Conservation (phyloP, 768 basidiomycete genomes). For the Mycena rosella region DNA sequence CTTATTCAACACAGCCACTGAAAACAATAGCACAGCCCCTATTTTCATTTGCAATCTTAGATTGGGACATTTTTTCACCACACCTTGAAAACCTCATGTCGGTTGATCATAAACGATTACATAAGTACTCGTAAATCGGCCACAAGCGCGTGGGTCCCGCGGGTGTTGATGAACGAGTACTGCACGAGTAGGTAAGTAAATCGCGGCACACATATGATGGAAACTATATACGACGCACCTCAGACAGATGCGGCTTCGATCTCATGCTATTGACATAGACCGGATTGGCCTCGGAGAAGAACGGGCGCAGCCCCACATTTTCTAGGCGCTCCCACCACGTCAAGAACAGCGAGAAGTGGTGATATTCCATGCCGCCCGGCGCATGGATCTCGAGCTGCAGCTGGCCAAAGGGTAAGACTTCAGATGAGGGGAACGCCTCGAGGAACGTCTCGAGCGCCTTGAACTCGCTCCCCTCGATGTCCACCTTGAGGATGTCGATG, state of each 20-base stretch:
- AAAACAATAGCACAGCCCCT: too few species aligned
- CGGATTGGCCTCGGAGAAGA: neutral
- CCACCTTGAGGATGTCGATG: neutral
- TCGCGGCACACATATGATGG: neutral
- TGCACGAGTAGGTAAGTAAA: neutral
- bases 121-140: too few species aligned
- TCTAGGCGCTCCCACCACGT: neutral
- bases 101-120: too few species aligned
- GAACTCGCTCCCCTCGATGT: neutral
- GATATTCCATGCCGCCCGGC: neutral
- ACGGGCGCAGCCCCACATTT: neutral
- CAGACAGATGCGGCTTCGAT: neutral
- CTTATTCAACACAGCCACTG: too few species aligned
- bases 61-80: too few species aligned
- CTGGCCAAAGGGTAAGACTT: neutral
- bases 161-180: neutral
- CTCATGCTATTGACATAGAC: neutral
- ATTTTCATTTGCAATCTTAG: too few species aligned
- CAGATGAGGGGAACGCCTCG: neutral
- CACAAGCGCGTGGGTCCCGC: neutral
- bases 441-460: neutral
- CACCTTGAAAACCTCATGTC: too few species aligned
- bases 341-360: neutral
- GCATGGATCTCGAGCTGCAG: neutral
- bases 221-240: neutral